phyloP scores from a whole-genome alignment of 2,329 filamentous ascomycete species.

The Sarocladiaceae sp. region DNA sequence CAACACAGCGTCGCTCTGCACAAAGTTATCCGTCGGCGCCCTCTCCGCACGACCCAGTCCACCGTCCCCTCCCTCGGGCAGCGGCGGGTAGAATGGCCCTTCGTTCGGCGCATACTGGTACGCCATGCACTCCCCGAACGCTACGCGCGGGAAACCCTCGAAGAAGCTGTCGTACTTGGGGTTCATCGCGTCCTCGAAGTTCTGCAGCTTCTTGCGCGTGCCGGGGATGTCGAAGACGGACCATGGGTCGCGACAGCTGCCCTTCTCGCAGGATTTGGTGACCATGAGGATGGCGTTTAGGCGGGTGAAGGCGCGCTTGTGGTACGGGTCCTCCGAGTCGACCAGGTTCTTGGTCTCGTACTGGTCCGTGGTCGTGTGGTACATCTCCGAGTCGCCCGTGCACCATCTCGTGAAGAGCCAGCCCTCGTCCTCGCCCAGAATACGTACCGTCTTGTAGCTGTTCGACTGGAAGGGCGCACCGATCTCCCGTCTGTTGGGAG shows the following conservation, averaged over 20 bases:
- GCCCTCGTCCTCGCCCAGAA: conserved; percentile 17
- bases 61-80: conserved; percentile 9
- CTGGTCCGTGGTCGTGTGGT: conserved; percentile 21
- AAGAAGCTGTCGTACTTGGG: conserved; percentile 1
- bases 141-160: not conserved
- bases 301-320: conserved; percentile 11
- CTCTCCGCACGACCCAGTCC: conserved; percentile 8
- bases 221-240: conserved; percentile 12
- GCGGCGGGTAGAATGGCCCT: conserved; percentile 10
- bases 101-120: conserved; percentile 9
- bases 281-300: conserved; percentile 20
- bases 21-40: conserved; percentile 10
- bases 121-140: not conserved
- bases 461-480: conserved; percentile 4
- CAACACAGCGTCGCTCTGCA: not conserved
- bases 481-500: conserved; percentile 8
- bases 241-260: conserved; percentile 19
- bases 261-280: conserved; percentile 19
- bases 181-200: not conserved
- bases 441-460: conserved; percentile 22
- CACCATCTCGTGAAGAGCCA: conserved; percentile 24
- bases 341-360: conserved; percentile 19
- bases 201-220: not conserved
- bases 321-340: conserved; percentile 2
- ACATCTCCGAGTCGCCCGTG: conserved; percentile 24